phyloP scores from a whole-genome alignment of 2,329 filamentous ascomycete genomes.

The Byssochlamys sp. region DNA sequence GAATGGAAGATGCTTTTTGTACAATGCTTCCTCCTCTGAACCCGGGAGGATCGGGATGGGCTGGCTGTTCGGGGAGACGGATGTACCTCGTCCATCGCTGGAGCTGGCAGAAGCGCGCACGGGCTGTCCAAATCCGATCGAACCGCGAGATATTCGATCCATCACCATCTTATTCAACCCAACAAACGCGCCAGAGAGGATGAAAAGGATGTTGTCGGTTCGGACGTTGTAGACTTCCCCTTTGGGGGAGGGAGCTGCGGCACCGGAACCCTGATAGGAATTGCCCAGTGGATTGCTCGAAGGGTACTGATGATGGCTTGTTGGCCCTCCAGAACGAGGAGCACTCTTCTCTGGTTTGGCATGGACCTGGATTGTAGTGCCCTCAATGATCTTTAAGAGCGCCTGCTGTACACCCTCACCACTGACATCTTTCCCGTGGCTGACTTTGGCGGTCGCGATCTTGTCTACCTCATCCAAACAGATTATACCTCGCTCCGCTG shows the following conservation, averaged over 20 bases:
- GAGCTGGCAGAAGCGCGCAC: slow-evolving; percentile 48
- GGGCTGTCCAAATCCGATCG: slow-evolving; percentile 84
- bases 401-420: slow-evolving; percentile 96
- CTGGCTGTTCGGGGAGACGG: slow-evolving; percentile 17
- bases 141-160: slow-evolving; percentile 73
- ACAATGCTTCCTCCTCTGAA: slow-evolving; percentile 54
- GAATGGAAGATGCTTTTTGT: slow-evolving; percentile 51
- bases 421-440: slow-evolving; percentile 84
- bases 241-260: slow-evolving; percentile 34
- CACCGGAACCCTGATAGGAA: slow-evolving; percentile 15
- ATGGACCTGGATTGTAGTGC: slow-evolving; percentile 83
- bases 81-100: slow-evolving; percentile 15
- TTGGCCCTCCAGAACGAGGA: slow-evolving; percentile 27
- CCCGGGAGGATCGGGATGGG: slow-evolving; percentile 48
- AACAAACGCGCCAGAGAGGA: slow-evolving; percentile 91
- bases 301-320: slow-evolving; percentile 23
- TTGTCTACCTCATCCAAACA: slow-evolving; percentile 97
- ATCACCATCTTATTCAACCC: slow-evolving; percentile 80
- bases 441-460: slow-evolving; percentile 77
- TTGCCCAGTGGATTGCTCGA: slow-evolving; percentile 29
- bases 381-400: slow-evolving; percentile 88
- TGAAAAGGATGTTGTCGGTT: slow-evolving; percentile 93
- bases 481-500: slow-evolving; percentile 83
- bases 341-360: slow-evolving; percentile 54
- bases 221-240: slow-evolving; percentile 63